A percentile compares a stretch with the other conserved stretches of the same genome.
phyloP scores from a whole-genome alignment of 345 rosid genomes.

The Adansonia digitata region DNA sequence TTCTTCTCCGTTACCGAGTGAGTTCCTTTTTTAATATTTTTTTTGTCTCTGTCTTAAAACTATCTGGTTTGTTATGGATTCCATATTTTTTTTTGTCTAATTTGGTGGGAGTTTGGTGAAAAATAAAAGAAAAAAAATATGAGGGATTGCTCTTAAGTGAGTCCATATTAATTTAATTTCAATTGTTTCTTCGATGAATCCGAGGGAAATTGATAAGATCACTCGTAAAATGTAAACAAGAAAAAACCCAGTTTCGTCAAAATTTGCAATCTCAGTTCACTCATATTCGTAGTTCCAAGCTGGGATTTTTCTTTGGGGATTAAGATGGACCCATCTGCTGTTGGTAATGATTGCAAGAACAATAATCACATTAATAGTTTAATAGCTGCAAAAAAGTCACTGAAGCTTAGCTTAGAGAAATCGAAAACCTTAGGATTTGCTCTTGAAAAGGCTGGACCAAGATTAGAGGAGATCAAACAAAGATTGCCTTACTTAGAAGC shows the following conservation, averaged over 20 bases:
- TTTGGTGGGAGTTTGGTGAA: conserved; percentile 34
- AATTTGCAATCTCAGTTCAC: not conserved
- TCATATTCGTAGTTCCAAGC: not conserved
- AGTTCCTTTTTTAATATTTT: not conserved
- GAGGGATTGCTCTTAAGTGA: conserved; percentile 20
- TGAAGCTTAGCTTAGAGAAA: conserved; percentile 74
- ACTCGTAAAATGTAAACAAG: not conserved
- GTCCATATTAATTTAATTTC: conserved; percentile 27
- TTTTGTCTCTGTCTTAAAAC: conserved; percentile 1
- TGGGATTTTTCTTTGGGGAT: conserved; percentile 11
- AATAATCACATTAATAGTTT: conserved; percentile 37
- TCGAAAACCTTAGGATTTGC: conserved; percentile 54
- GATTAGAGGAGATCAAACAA: conserved; percentile 69
- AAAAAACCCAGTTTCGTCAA: not conserved
- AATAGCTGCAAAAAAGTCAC: conserved; percentile 57
- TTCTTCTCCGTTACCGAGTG: not conserved
- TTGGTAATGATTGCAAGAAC: conserved; percentile 3
- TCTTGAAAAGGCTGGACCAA: conserved; percentile 62
- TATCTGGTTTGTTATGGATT: conserved; percentile 7
- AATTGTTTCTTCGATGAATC: conserved; percentile 12
- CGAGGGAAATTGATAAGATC: not conserved
- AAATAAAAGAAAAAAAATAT: not conserved
- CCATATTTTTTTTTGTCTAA: not conserved
- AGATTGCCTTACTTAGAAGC: conserved; percentile 77
- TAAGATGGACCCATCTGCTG: conserved; percentile 43